phyloP scores from a whole-genome alignment of 805 yeast species.

The Alloascoidea hylecoeti region DNA sequence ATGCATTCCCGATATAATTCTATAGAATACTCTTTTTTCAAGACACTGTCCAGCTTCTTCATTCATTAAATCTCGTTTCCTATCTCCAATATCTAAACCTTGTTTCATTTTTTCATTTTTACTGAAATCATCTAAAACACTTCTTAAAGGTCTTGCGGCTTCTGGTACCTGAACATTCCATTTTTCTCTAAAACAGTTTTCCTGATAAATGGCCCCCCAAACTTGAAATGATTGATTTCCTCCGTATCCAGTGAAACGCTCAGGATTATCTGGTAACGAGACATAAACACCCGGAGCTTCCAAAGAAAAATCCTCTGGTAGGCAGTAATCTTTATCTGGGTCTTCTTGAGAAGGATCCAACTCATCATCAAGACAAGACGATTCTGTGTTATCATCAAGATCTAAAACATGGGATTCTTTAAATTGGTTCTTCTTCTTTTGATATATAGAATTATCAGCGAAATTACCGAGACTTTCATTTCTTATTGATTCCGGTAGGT shows the following conservation, averaged over 20 bases:
- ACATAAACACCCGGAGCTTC: slow-evolving; percentile 48
- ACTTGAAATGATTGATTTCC: slow-evolving; percentile 86
- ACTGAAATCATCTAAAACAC: slow-evolving; percentile 10
- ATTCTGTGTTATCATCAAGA: slow-evolving; percentile 7
- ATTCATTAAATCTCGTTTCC: slow-evolving; percentile 16
- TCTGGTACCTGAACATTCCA: slow-evolving; percentile 7
- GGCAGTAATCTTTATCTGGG: slow-evolving; percentile 18
- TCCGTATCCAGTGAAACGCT: slow-evolving; percentile 90
- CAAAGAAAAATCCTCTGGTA: slow-evolving; percentile 24
- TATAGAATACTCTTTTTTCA: slow-evolving; percentile 81
- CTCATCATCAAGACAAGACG: slow-evolving; percentile 18
- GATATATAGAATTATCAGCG: slow-evolving; percentile 21
- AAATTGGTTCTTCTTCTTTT: slow-evolving; percentile 10
- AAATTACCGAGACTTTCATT: slow-evolving; percentile 55
- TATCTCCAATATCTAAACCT: slow-evolving; percentile 13
- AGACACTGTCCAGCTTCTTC: slow-evolving; percentile 42
- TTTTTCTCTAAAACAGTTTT: slow-evolving; percentile 64
- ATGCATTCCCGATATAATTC: slow-evolving; percentile 86
- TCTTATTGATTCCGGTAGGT: slow-evolving; percentile 58
- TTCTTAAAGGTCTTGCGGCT: slow-evolving; percentile 7
- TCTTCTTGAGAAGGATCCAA: slow-evolving; percentile 19
- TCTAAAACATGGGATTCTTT: slow-evolving; percentile 7
- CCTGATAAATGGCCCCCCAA: slow-evolving; percentile 87
- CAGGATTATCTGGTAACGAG: slow-evolving; percentile 80
- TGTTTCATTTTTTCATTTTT: slow-evolving; percentile 12